Percentiles rank a stretch among this genome's conserved stretches.
Conservation (phyloP, 1,139 yeast genomes). For the Trichomonascaceae sp. region DNA sequence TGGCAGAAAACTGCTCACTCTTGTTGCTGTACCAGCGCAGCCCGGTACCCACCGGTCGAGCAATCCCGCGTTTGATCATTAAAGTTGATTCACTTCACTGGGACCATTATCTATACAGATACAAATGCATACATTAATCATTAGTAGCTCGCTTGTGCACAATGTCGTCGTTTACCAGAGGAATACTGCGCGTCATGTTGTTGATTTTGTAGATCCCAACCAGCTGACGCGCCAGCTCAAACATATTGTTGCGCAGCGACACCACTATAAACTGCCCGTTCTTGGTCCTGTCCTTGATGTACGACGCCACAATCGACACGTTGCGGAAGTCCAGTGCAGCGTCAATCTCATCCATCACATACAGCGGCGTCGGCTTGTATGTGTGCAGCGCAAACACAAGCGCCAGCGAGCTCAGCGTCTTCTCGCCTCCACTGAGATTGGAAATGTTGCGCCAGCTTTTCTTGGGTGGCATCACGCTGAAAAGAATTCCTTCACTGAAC, state of each 20-base stretch:
- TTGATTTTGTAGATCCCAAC: conserved; percentile 93
- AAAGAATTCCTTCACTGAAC: conserved; percentile 92
- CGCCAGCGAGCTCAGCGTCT: conserved; percentile 88
- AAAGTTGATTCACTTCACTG: too few species aligned
- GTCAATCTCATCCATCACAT: conserved; percentile 99
- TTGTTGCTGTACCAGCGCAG: not conserved
- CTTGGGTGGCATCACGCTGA: conserved; percentile 98
- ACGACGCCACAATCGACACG: conserved; percentile 93
- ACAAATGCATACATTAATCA: too few species aligned
- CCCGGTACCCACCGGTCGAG: not conserved
- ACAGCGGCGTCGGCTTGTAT: conserved; percentile 92
- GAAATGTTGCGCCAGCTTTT: conserved; percentile 95
- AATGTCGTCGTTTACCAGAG: conserved; percentile 43
- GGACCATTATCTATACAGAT: too few species aligned
- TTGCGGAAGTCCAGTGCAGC: conserved; percentile 97
- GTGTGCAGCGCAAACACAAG: conserved; percentile 93
- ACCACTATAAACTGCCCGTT: conserved; percentile 96
- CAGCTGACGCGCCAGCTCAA: conserved; percentile 84
- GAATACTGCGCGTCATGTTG: conserved; percentile 78
- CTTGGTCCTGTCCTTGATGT: conserved; percentile 87
- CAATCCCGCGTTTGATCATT: too few species aligned
- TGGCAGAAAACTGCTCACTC: not conserved
- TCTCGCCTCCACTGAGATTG: conserved; percentile 94
- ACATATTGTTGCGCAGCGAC: conserved; percentile 92
- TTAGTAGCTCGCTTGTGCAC: conserved; percentile 5